Base-by-base conservation (phyloP, 495 filamentous ascomycete genomes). In the Ascodesmis nigricans region DNA sequence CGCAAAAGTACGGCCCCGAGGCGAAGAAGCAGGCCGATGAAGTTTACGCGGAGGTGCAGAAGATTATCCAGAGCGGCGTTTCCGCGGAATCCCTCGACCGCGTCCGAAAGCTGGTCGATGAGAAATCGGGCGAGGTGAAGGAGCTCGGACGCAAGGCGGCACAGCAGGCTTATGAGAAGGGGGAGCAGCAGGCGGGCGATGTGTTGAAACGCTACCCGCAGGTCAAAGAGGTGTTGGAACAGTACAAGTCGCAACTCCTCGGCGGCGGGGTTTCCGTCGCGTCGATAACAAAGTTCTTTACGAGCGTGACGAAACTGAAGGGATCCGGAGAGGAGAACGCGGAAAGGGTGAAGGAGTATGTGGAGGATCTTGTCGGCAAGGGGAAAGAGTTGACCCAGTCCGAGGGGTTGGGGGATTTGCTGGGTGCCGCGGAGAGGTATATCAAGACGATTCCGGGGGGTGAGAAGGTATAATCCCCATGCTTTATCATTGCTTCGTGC, bases 21-120 rank as follows among this genome's bases (percentile, higher is more conserved):
- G 71, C 70, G 0, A 71, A 71, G 57, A 70, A 75, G 58, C 59
- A 73, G 52, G 60, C 71, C 4, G 66, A 76, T 30, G 56, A 69
- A 55, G 73, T 69, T 5, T 76, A 67, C 62, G 42, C 63, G 10
- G 58, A 76, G 43, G 57, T 74, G 30, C 52, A 51, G 35, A 59
- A 66, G 16, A 62, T 74, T 36, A 31, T 72, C 17, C 55, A 63
- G 34, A 53, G 53, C 4, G 71, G 71, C 4, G 42, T 69, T 14
- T 64, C 57, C 21, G 43, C 56, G 3, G 50, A 57, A 2, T 66
- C 55, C 4, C 46, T 60, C 0, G 50, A 61, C 26, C 65, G 71
- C 56, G 61, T 69, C 22, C 58, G 59, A 27, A 57, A 65, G 27
- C 35, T 77, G 16, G 56, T 77, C n/a, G 55, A 74, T 29, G 70